These are phyloP conservation scores for Gossypium sturtianum DNA, from an alignment of 345 rosid genomes.

Conservation along the genomic window DNA sequence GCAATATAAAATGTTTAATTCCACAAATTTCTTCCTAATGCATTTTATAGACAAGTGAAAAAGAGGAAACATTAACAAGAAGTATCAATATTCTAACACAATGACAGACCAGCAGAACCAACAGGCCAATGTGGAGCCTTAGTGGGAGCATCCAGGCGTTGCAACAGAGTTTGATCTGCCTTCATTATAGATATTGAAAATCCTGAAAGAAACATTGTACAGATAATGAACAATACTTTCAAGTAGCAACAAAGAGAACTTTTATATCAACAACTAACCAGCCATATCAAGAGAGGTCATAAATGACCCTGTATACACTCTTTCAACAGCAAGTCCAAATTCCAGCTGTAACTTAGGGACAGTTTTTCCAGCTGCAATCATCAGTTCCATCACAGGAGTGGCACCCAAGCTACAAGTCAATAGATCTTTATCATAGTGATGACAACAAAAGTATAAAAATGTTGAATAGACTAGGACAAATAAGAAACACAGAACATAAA, in stretches of 20 bases:
- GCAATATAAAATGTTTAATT: neutral
- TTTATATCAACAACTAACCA: slow-evolving; percentile 42
- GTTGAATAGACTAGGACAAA: neutral
- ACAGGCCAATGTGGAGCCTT: slow-evolving; percentile 94
- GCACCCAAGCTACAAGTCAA: slow-evolving; percentile 66
- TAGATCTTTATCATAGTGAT: neutral
- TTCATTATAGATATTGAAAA: slow-evolving; percentile 93
- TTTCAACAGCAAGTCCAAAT: slow-evolving; percentile 93
- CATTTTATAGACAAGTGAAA: neutral
- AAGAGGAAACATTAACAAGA: slow-evolving; percentile 4
- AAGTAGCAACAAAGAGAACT: neutral
- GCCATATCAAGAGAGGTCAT: slow-evolving; percentile 99
- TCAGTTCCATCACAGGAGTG: slow-evolving; percentile 88
- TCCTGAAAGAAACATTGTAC: slow-evolving; percentile 39
- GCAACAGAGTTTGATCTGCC: slow-evolving; percentile 62
- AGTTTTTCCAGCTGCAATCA: slow-evolving; percentile 91
- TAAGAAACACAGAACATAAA: neutral
- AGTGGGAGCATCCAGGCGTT: slow-evolving; percentile 83
- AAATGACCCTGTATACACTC: slow-evolving; percentile 94
- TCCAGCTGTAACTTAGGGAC: slow-evolving; percentile 88
- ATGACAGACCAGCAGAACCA: slow-evolving; percentile 70
- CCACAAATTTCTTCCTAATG: neutral
- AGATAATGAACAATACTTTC: slow-evolving; percentile 9
- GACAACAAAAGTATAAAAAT: neutral
- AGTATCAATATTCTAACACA: slow-evolving; percentile 7